Conservation (phyloP, 306 rosid species). For the Lathyrus oleraceus region DNA sequence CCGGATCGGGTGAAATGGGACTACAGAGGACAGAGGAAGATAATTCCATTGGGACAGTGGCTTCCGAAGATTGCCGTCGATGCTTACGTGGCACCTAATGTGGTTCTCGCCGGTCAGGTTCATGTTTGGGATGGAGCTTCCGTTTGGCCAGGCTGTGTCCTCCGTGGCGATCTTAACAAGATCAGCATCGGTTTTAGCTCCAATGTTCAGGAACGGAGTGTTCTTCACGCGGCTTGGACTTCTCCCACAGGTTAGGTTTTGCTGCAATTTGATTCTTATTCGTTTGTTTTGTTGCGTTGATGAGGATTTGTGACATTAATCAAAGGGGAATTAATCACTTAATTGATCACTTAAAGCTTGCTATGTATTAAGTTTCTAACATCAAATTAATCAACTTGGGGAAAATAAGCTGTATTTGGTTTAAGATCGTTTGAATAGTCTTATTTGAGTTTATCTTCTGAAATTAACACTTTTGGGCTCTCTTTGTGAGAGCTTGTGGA, state of each 20-base stretch:
- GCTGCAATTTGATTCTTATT: background rate
- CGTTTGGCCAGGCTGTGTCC: slow-evolving; percentile 91
- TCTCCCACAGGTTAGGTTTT: slow-evolving; percentile 79
- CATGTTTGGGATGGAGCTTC: slow-evolving; percentile 88
- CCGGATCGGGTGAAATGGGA: slow-evolving; percentile 93
- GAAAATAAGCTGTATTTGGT: no score
- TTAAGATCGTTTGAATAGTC: no score
- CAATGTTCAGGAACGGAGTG: slow-evolving; percentile 91
- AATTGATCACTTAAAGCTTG: background rate
- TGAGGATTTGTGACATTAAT: background rate
- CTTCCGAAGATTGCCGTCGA: slow-evolving; percentile 89
- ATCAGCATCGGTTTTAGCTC: slow-evolving; percentile 91
- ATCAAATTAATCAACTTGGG: background rate
- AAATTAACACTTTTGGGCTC: no score
- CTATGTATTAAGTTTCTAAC: background rate
- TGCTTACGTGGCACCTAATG: slow-evolving; percentile 98
- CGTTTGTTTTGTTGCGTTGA: slow-evolving; percentile 17
- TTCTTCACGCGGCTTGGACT: slow-evolving; percentile 95
- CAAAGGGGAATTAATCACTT: slow-evolving; percentile 11
- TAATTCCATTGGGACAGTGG: slow-evolving; percentile 96
- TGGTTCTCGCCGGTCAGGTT: slow-evolving; percentile 96
- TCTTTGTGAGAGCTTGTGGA: no score
- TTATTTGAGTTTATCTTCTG: no score
- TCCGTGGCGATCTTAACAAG: slow-evolving; percentile 98
- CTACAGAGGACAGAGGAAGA: slow-evolving; percentile 94